Base-by-base conservation (phyloP, 2,329 filamentous ascomycete species). In the Fusarium hostae region DNA sequence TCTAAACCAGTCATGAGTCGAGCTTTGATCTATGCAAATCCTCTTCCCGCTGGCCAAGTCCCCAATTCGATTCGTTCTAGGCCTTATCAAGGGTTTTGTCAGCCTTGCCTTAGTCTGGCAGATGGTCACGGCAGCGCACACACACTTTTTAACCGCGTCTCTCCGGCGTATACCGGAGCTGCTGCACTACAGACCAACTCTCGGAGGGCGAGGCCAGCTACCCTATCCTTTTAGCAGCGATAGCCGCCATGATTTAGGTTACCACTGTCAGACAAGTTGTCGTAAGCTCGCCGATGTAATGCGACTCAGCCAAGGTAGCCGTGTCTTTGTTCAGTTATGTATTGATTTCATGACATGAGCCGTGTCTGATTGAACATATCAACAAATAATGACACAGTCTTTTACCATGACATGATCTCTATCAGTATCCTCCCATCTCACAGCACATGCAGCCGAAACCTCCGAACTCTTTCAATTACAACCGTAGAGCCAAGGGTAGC, bases 101-200 rank as follows among this genome's bases (percentile, higher is more conserved):
- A 58, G 65, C 65, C 70, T 70, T 67, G 70, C 66, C 66, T 72
- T 72, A 52, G 44, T 59, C 34, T 55, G 37, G 52, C 40, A 65
- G 59, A 37, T 58, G 32, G 39, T 41, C 40, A 56, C 35, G 51
- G 44, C 59, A 58, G 51, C 47, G 51, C 47, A 52, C 24, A 44
- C 30, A 26, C 22, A n/a, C 39, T 32, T 54, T 61, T 59, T 58
- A 66, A 55, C 68, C 68, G 44, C 58, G 65, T 66, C 70, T 67
- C 70, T 72, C 70, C 70, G 66, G 55, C 39, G 40, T 44, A 39
- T 26, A 54, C 59, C 66, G 70, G 70, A 64, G 55, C 40, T 72
- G 66, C 50, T 54, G 56, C 30, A 57, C 34, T 54, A 22, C 51
- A 50, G 30, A 63, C 37, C 50, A 50, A 26, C 55, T 37, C 26